Percentiles rank a stretch among this genome's conserved stretches.
These are phyloP conservation scores for Glycine soja DNA, from an alignment of 306 rosid species.

Conservation along the genomic window DNA sequence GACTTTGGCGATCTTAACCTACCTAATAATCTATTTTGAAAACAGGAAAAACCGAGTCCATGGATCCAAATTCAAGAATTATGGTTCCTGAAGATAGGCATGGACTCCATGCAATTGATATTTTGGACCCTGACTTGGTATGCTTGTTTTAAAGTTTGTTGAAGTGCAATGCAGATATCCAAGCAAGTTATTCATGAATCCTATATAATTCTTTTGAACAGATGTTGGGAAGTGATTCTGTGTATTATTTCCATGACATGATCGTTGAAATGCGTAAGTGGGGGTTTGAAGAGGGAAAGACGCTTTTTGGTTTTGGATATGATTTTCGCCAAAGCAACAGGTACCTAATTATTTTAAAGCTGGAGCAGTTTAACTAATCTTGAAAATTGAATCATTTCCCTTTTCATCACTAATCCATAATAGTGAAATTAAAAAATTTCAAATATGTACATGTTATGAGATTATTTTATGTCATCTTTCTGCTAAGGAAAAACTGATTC, in stretches of 20 bases:
- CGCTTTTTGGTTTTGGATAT: slow-evolving; percentile 98
- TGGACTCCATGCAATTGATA: slow-evolving; percentile 85
- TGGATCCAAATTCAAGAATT: slow-evolving; percentile 73
- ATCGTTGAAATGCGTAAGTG: slow-evolving; percentile 83
- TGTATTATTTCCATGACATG: slow-evolving; percentile 92
- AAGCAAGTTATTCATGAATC: slow-evolving; percentile 37
- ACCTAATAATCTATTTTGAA: slow-evolving; percentile 27
- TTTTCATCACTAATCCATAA: slow-evolving; percentile 32
- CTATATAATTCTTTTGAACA: slow-evolving; percentile 50
- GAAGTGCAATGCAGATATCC: background rate
- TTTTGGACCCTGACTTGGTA: slow-evolving; percentile 97
- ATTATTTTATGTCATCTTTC: slow-evolving; percentile 35
- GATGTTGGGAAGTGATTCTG: slow-evolving; percentile 82
- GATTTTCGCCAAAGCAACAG: slow-evolving; percentile 99
- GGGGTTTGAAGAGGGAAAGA: slow-evolving; percentile 93
- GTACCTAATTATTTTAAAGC: slow-evolving; percentile 52
- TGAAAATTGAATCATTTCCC: slow-evolving; percentile 1
- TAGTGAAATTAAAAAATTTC: background rate
- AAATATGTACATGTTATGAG: slow-evolving; percentile 15
- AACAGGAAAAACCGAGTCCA: slow-evolving; percentile 76
- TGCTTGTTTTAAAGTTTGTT: slow-evolving; percentile 34
- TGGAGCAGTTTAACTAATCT: background rate
- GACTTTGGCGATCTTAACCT: slow-evolving; percentile 2
- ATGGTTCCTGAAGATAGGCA: slow-evolving; percentile 85
- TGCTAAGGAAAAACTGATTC: background rate